Evolutionary conservation across 2,329 filamentous ascomycete genomes (phyloP).

Genomic region (Lachnellula subtilissima): DNA sequence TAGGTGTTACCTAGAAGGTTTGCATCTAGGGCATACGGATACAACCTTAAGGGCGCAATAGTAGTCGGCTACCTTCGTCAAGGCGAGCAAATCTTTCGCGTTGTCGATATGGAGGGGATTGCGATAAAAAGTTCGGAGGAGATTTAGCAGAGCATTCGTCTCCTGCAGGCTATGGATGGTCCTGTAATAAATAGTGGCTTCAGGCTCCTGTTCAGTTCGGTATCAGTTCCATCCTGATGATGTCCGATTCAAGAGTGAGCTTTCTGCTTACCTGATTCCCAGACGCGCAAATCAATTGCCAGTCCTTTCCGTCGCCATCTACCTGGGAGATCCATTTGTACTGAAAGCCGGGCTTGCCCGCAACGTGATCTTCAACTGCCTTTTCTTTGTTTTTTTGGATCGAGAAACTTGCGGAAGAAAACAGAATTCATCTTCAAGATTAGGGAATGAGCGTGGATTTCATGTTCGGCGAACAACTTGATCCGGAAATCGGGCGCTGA

Average conservation of each 20-base stretch:
- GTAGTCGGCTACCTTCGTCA: neutral
- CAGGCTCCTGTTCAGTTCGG: too few species aligned
- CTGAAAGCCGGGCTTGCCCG: neutral
- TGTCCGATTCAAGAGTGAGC: too few species aligned
- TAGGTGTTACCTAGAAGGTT: neutral
- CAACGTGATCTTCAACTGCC: too few species aligned
- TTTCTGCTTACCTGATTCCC: neutral
- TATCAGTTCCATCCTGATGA: too few species aligned
- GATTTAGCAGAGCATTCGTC: neutral
- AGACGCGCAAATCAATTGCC: neutral
- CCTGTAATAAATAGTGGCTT: neutral
- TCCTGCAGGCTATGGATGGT: neutral
- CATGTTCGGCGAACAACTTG: neutral
- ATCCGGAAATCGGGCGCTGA: neutral
- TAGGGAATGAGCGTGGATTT: neutral
- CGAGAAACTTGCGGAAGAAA: constrained; percentile 5
- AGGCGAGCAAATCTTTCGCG: neutral
- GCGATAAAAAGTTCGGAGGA: neutral
- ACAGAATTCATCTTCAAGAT: neutral
- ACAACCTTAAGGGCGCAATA: neutral
- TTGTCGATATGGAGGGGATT: neutral
- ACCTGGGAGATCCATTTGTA: constrained; percentile 1
- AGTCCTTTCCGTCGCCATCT: neutral
- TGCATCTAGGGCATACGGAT: neutral
- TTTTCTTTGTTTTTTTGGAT: neutral